Evolutionary conservation across 176 grass and related monocot species (phyloP).

Genomic region (Paspalum vaginatum): DNA sequence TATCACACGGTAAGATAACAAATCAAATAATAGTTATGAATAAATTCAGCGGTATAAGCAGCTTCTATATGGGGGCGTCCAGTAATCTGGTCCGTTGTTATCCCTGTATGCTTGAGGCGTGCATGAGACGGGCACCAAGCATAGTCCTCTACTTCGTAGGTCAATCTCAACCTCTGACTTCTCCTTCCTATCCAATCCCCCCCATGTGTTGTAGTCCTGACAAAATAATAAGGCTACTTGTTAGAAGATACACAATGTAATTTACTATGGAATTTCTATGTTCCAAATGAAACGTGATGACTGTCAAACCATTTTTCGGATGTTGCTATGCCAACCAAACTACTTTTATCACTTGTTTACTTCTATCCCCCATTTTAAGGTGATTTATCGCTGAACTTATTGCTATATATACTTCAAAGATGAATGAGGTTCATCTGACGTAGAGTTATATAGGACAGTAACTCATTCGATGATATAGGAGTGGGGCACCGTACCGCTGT

Average conservation of each 20-base stretch:
- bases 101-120: slow-evolving; percentile 73
- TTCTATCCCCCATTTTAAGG: neutral
- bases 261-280: neutral
- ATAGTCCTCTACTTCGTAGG: slow-evolving; percentile 78
- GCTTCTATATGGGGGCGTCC: slow-evolving; percentile 71
- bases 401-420: neutral
- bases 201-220: slow-evolving; percentile 85
- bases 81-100: slow-evolving; percentile 73
- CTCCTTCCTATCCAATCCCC: slow-evolving; percentile 61
- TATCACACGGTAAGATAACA: slow-evolving; percentile 21
- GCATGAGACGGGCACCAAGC: slow-evolving; percentile 86
- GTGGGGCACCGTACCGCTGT: too few relatives aligned
- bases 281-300: neutral
- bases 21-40: slow-evolving; percentile 20
- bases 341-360: neutral
- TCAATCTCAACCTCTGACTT: slow-evolving; percentile 61
- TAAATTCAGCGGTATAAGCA: slow-evolving; percentile 64
- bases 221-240: neutral
- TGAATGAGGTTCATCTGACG: too few relatives aligned
- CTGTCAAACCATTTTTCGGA: too few relatives aligned
- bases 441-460: too few relatives aligned
- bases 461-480: too few relatives aligned
- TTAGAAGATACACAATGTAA: neutral
- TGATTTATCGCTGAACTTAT: neutral
- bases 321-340: neutral